Evolutionary conservation across 306 rosid genomes (phyloP), one percentile per base, ranked within the genome.

Genomic region (Fragaria vesca): DNA sequence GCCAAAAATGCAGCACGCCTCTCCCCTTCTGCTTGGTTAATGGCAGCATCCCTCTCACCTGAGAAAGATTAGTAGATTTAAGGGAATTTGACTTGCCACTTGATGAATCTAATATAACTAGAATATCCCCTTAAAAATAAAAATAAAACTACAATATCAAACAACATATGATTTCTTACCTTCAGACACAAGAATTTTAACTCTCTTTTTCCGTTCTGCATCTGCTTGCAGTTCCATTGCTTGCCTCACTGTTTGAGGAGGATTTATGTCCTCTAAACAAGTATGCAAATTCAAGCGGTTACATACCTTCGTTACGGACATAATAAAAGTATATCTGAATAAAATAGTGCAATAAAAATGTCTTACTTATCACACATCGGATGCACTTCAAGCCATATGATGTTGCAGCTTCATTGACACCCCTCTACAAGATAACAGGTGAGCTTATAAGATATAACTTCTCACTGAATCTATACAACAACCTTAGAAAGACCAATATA

Each of bases 151-250:
- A 55, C 50, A 79, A 74, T 46, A 63, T 54, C 58, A 69, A 76
- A 74, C 72, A 20, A 54, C 24, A 8, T 18, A 54, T 54, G 60
- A 38, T 40, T 51, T 52, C 58, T 17, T 52, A 92, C 98, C 98
- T 90, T 95, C 98, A 28, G 98, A 95, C 76, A 91, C 98, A 40
- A 95, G 97, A 81, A 95, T 89, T 85, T 92, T 97, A 82, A 97
- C 97, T 86, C 98, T 91, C 90, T 86, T 95, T 79, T 90, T 93
- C 69, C 99, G 87, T 79, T 95, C 99, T 67, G 99, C 99, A 83
- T 93, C 99, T 15, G 99, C 99, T 87, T 95, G 99, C 99, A 93
- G 90, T 85, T 95, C 97, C 99, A 95, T 95, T 58, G 99, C 91
- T 54, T 90, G 96, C 86, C 91, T 91, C 75, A 95, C 99, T 58